These are phyloP conservation scores for Rosa hybrid DNA, from an alignment of 331 rosid genomes.

Conservation along the genomic window DNA sequence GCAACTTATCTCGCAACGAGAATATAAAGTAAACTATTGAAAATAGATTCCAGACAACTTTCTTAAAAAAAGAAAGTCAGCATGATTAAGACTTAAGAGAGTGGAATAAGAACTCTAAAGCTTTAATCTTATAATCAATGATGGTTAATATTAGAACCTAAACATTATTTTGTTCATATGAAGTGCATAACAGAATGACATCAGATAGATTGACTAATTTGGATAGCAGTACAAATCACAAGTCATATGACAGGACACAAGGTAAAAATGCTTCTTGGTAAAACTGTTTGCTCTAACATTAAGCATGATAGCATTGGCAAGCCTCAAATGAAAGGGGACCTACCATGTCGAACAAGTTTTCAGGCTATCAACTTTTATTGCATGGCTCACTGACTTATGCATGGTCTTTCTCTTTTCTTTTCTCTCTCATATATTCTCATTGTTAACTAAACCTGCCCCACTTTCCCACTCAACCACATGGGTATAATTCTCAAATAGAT, in stretches of 20 bases:
- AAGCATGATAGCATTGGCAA: background rate
- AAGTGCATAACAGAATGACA: background rate
- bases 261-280: background rate
- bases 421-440: background rate
- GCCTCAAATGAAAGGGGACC: background rate
- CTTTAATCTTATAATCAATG: background rate
- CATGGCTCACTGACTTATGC: background rate
- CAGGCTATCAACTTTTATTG: background rate
- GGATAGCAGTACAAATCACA: background rate
- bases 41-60: background rate
- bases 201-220: background rate
- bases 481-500: background rate
- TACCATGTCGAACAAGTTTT: background rate
- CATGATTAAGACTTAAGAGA: background rate
- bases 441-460: background rate
- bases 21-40: background rate
- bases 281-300: background rate
- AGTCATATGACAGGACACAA: background rate
- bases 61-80: background rate
- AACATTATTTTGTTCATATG: background rate
- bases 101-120: background rate
- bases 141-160: background rate
- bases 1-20: background rate
- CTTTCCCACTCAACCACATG: slow-evolving; percentile 6
- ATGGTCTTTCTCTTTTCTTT: background rate